A percentile compares a stretch with the other conserved stretches of the same genome.
phyloP scores from a whole-genome alignment of 2,329 filamentous ascomycete species.

The Curvularia sp. region DNA sequence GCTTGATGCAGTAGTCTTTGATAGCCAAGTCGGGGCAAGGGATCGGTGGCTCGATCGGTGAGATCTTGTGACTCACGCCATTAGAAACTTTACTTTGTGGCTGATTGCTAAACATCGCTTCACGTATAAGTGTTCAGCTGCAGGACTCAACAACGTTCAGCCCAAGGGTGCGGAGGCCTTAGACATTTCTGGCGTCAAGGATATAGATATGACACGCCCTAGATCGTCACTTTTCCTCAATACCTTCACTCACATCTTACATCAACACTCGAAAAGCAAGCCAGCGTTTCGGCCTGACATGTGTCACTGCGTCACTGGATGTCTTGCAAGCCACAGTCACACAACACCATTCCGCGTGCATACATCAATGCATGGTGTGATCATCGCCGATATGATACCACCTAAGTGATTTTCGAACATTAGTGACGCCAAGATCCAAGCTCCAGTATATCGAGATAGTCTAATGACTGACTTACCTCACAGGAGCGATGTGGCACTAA shows the following conservation, averaged over 20 bases:
- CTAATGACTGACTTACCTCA: background rate
- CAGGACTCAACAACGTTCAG: background rate
- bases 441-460: background rate
- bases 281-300: background rate
- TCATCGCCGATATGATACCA: background rate
- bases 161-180: background rate
- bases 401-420: background rate
- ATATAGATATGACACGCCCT: background rate
- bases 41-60: background rate
- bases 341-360: background rate
- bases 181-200: background rate
- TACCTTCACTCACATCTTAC: background rate
- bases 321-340: background rate
- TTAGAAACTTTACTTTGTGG: background rate
- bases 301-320: background rate
- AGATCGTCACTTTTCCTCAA: background rate
- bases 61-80: background rate
- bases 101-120: no score
- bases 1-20: conserved; percentile 7
- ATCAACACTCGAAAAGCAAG: background rate
- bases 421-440: background rate
- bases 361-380: background rate
- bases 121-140: background rate
- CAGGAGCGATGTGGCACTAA: background rate
- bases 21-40: conserved; percentile 1